Evolutionary conservation across 768 basidiomycete genomes (phyloP), one percentile per base, ranked within the genome.

Genomic region (Naganishia onofrii): DNA sequence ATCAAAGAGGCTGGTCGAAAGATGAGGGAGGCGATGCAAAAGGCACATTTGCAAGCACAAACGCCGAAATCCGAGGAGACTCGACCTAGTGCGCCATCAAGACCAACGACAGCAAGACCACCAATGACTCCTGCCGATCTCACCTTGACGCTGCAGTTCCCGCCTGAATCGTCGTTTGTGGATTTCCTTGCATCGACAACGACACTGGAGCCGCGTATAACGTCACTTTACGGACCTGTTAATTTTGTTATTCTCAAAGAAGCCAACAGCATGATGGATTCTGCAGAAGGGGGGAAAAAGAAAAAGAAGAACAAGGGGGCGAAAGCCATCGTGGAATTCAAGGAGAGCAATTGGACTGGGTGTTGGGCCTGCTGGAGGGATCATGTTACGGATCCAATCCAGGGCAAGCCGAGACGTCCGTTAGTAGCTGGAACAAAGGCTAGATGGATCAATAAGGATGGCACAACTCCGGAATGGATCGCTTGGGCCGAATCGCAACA

Each of bases 321-420:
- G 26, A 77, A 76, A 63, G 78, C 76, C 3, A 70, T 80, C 3
- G 75, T 81, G 1, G 80, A 80, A 53, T 81, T 79, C 57, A 73
- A 70, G 54, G 72, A 74, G 51, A 73, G 74, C 15, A 81, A 79
- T 74, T 77, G 77, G 78, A 74, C 75, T 31, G 79, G 79, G 19
- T 80, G 79, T 68, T 80, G 79, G 79, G 78, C 78, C 0, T 80
- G 79, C 65, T 77, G 76, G 77, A 77, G 72, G 56, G 79, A 80
- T 74, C 76, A 77, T 67, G 26, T 55, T 31, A 55, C 66, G 38
- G 70, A 38, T 68, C 31, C 57, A 46, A n/a, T 53, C 34, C 12
- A 32, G 28, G 34, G 69, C 36, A 29, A 46, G 54, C 68, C 26
- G 3, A 52, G 48, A 15, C 68, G 65, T 48, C 57, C 64, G 21